Percentiles rank a stretch among this genome's conserved stretches.
phyloP scores from a whole-genome alignment of 306 rosid genomes.

The Astragalus glycyphyllos region DNA sequence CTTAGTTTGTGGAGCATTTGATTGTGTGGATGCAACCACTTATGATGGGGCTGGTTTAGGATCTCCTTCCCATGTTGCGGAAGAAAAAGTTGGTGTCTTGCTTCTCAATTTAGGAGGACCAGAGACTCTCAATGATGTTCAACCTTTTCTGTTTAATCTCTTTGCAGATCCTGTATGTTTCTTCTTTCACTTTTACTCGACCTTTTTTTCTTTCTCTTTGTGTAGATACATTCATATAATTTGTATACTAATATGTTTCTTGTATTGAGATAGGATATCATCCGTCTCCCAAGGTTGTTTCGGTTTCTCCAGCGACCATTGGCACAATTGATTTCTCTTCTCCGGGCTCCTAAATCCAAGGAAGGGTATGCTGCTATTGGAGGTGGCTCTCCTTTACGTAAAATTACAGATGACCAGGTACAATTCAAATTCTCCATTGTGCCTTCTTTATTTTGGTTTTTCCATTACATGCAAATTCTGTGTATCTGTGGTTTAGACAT shows the following conservation, averaged over 20 bases:
- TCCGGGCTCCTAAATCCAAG: conserved; percentile 95
- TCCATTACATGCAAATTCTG: conserved; percentile 1
- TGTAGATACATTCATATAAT: background rate
- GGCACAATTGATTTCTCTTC: conserved; percentile 82
- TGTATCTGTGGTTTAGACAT: conserved; percentile 9
- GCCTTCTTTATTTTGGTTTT: conserved; percentile 6
- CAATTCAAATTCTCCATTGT: conserved; percentile 4
- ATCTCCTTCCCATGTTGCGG: conserved; percentile 51
- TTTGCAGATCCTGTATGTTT: conserved; percentile 93
- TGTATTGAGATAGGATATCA: conserved; percentile 73
- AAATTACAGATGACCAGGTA: conserved; percentile 97
- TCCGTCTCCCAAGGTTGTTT: conserved; percentile 92
- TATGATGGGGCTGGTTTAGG: conserved; percentile 55
- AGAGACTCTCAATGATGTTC: conserved; percentile 91
- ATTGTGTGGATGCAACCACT: conserved; percentile 56
- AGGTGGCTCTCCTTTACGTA: conserved; percentile 98
- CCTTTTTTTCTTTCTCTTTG: background rate
- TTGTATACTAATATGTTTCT: conserved; percentile 34
- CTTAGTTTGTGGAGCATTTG: conserved; percentile 45
- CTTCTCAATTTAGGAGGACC: conserved; percentile 99
- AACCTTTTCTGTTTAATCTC: conserved; percentile 91
- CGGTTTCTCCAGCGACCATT: conserved; percentile 85
- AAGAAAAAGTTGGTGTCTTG: conserved; percentile 93
- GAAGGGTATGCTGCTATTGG: conserved; percentile 99
- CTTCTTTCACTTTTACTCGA: background rate